Percentiles rank a stretch among this genome's conserved stretches.
Conservation (phyloP, 306 rosid genomes). For the Arachis stenosperma region DNA sequence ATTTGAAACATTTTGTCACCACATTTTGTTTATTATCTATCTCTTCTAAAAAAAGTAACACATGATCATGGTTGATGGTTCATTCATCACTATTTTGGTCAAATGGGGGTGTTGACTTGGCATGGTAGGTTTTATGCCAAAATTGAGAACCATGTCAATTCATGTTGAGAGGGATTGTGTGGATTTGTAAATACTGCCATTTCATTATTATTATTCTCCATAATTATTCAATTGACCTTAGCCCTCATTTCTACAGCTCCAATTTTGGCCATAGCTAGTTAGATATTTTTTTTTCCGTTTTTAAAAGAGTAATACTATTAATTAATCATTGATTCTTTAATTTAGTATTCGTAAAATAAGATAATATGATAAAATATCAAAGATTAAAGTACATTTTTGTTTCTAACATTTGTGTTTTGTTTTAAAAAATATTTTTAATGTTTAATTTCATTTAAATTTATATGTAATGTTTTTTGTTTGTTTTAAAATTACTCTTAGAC, state of each 20-base stretch:
- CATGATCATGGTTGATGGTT: not conserved
- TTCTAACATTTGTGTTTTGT: too few species aligned
- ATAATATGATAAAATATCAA: too few species aligned
- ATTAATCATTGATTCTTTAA: not conserved
- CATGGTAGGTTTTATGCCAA: conserved; percentile 14
- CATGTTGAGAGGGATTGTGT: conserved; percentile 21
- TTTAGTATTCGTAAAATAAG: too few species aligned
- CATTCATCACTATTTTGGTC: conserved; percentile 41
- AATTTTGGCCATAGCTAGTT: not conserved
- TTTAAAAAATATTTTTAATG: too few species aligned
- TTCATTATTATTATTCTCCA: conserved; percentile 27
- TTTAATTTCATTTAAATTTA: too few species aligned
- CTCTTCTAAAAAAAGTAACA: conserved; percentile 34
- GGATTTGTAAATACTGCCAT: conserved; percentile 26
- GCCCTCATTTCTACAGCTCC: conserved; percentile 20
- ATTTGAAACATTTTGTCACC: conserved; percentile 36
- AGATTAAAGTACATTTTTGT: too few species aligned
- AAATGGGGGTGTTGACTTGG: conserved; percentile 41
- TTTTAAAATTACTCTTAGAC: too few species aligned
- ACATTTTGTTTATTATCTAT: conserved; percentile 35
- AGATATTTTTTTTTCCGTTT: conserved; percentile 9
- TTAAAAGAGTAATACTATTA: not conserved
- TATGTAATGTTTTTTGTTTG: too few species aligned
- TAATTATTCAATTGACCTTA: conserved; percentile 15
- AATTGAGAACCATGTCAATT: conserved; percentile 20